These are phyloP conservation scores for Malus hybrid DNA, from an alignment of 331 rosid genomes.

Conservation along the genomic window DNA sequence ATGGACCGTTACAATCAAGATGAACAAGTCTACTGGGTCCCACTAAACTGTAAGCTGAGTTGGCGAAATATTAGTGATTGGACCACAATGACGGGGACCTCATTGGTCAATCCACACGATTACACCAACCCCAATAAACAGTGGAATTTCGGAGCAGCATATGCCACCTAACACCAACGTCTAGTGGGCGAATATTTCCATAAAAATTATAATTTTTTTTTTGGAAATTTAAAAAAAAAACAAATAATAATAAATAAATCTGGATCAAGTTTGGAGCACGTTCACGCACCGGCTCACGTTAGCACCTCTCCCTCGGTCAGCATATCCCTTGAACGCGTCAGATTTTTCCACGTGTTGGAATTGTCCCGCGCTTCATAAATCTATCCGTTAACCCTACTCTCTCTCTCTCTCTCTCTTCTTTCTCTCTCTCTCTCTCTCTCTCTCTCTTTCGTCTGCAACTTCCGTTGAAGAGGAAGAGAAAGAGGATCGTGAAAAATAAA, in stretches of 20 bases:
- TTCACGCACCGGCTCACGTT: slow-evolving; percentile 11
- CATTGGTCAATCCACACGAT: background rate
- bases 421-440: slow-evolving; percentile 13
- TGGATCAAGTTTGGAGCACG: background rate
- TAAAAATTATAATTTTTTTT: background rate
- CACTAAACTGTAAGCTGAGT: background rate
- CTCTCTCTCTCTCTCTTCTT: slow-evolving; percentile 18
- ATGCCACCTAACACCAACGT: slow-evolving; percentile 18
- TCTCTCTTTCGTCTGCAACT: slow-evolving; percentile 36
- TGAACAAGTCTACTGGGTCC: background rate
- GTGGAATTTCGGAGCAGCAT: background rate
- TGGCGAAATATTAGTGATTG: background rate
- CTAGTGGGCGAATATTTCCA: background rate
- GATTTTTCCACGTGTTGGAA: slow-evolving; percentile 64
- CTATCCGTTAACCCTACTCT: slow-evolving; percentile 69
- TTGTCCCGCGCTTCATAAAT: slow-evolving; percentile 44
- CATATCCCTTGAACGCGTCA: slow-evolving; percentile 15
- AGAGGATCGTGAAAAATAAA: background rate
- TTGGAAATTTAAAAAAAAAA: slow-evolving; percentile 11
- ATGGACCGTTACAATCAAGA: background rate
- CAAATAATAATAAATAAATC: slow-evolving; percentile 3
- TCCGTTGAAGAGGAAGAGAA: slow-evolving; percentile 38
- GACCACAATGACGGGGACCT: too few relatives aligned
- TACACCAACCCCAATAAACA: background rate
- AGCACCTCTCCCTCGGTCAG: background rate